A percentile compares a stretch with the other conserved stretches of the same genome.
Conservation (phyloP, 441 rosid species). For the Arabidopsis lyrata region DNA sequence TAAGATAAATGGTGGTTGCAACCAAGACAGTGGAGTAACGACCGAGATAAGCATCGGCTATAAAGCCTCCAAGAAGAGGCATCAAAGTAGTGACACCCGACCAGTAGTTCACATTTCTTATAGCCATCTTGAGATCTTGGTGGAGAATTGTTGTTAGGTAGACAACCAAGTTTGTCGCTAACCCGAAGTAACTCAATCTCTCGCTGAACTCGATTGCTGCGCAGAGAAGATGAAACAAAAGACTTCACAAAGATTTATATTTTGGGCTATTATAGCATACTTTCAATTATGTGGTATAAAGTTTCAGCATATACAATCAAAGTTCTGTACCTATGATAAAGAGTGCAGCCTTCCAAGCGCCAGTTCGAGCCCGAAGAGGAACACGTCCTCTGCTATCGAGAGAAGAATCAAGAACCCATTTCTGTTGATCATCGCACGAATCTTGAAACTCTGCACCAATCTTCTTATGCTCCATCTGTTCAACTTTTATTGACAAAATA, state of each 20-base stretch:
- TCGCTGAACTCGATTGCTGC: constrained; percentile 94
- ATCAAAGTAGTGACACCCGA: constrained; percentile 84
- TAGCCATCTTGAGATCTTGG: constrained; percentile 85
- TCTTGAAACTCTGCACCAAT: constrained; percentile 30
- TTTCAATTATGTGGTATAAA: constrained; percentile 6
- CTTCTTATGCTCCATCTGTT: constrained; percentile 41
- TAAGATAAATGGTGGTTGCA: constrained; percentile 63
- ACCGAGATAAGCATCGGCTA: constrained; percentile 89
- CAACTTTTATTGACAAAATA: constrained; percentile 8
- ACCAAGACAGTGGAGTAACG: constrained; percentile 68
- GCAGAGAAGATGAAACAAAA: constrained; percentile 16
- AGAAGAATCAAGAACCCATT: constrained; percentile 90
- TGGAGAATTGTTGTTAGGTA: constrained; percentile 83
- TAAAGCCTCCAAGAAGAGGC: constrained; percentile 91
- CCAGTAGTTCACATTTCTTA: constrained; percentile 86
- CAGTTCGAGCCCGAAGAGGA: constrained; percentile 79
- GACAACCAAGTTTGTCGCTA: constrained; percentile 79
- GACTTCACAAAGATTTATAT: not conserved
- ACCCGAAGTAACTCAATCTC: constrained; percentile 88
- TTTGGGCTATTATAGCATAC: constrained; percentile 19
- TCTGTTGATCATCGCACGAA: constrained; percentile 49
- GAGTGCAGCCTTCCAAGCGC: constrained; percentile 89
- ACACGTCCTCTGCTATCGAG: constrained; percentile 70
- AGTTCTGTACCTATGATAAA: constrained; percentile 72
- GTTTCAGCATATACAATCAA: not conserved